phyloP scores from a whole-genome alignment of 1,284 basidiomycete genomes.

The Tilletia setariae region DNA sequence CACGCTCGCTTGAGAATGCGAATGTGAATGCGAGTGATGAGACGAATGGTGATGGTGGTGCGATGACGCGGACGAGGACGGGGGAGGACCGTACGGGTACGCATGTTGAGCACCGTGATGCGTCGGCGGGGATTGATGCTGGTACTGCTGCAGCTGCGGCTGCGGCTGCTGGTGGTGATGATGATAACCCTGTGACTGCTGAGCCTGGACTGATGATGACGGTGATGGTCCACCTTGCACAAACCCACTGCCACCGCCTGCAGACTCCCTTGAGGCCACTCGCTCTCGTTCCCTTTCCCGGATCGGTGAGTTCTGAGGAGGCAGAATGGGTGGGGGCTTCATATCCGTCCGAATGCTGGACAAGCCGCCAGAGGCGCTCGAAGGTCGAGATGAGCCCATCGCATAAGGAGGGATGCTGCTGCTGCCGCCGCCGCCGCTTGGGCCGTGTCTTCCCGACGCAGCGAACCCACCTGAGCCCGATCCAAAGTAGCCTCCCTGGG shows the following conservation, averaged over 20 bases:
- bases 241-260: background rate
- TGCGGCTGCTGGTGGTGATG: background rate
- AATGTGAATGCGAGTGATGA: background rate
- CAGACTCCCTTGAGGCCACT: background rate
- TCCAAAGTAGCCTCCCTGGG: conserved; percentile 8
- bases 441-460: background rate
- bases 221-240: conserved; percentile 5
- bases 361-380: background rate
- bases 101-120: background rate
- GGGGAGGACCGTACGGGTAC: background rate
- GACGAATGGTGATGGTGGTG: background rate
- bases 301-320: background rate
- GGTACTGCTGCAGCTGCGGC: background rate
- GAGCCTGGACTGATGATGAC: background rate
- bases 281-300: background rate
- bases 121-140: background rate
- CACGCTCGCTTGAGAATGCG: conserved; percentile 8
- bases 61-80: background rate
- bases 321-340: background rate
- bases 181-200: background rate
- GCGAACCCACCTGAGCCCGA: background rate
- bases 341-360: background rate
- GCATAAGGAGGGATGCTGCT: background rate
- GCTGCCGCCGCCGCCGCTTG: background rate
- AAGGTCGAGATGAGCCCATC: background rate